Evolutionary conservation across 2,329 filamentous ascomycete species (phyloP).

Genomic region (Xylariaceae sp.): DNA sequence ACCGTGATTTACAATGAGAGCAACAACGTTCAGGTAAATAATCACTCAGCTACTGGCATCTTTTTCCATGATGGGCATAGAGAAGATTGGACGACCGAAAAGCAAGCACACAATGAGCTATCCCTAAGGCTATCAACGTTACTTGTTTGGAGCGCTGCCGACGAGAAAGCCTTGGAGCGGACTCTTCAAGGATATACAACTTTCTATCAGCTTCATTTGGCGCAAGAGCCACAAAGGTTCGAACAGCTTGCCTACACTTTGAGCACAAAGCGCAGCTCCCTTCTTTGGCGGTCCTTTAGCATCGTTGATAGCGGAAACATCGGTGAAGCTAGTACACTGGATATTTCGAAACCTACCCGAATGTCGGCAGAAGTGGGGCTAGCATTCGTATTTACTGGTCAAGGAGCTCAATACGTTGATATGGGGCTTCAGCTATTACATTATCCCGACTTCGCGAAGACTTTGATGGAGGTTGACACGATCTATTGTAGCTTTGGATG

Average conservation of each 20-base stretch:
- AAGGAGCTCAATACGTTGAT: conserved; percentile 14
- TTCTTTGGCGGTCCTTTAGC: conserved; percentile 24
- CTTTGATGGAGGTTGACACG: conserved; percentile 12
- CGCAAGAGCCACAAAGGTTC: conserved; percentile 8
- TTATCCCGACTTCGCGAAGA: conserved; percentile 20
- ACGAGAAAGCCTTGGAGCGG: conserved; percentile 25
- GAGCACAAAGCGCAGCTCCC: conserved; percentile 20
- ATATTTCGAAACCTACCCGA: conserved; percentile 4
- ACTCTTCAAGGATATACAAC: conserved; percentile 18
- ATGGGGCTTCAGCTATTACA: conserved; percentile 24
- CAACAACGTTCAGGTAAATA: no score
- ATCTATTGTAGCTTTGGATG: conserved; percentile 16
- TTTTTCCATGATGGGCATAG: no score
- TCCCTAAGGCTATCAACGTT: conserved; percentile 3
- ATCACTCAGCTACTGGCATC: no score
- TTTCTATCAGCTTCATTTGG: conserved; percentile 16
- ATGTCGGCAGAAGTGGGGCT: conserved; percentile 14
- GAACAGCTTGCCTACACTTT: conserved; percentile 24
- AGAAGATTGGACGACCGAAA: no score
- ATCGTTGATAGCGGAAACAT: conserved; percentile 8
- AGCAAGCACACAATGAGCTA: no score
- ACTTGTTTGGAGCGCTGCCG: conserved; percentile 26
- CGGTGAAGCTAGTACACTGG: not conserved
- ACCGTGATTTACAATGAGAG: no score
- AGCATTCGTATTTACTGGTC: conserved; percentile 28